A percentile compares a stretch with the other conserved stretches of the same genome.
Evolutionary conservation across 306 rosid genomes (phyloP).

Genomic region (Betula pendula): DNA sequence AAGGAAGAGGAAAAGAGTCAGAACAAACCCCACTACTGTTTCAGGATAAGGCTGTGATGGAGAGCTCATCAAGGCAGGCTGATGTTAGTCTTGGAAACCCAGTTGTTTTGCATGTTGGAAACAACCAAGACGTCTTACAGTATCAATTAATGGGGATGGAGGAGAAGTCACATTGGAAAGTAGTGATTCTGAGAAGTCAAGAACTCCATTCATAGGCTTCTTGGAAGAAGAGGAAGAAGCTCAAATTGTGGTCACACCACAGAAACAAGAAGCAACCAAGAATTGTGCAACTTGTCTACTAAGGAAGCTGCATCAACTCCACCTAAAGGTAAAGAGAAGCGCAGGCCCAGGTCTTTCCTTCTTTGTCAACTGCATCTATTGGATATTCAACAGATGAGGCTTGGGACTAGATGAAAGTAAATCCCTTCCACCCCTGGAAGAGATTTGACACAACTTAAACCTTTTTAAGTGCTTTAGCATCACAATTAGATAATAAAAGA

Average conservation of each 20-base stretch:
- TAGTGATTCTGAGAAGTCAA: slow-evolving; percentile 55
- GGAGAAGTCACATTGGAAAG: slow-evolving; percentile 63
- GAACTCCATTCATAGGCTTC: slow-evolving; percentile 50
- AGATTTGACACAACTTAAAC: too few relatives aligned
- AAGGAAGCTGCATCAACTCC: slow-evolving; percentile 38
- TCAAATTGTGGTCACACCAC: slow-evolving; percentile 36
- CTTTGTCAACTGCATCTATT: slow-evolving; percentile 79
- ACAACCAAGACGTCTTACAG: slow-evolving; percentile 16
- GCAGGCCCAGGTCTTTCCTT: slow-evolving; percentile 48
- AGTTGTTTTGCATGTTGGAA: too few relatives aligned
- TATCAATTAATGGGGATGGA: slow-evolving; percentile 39
- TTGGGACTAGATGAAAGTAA: too few relatives aligned
- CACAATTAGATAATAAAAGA: too few relatives aligned
- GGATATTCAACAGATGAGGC: too few relatives aligned
- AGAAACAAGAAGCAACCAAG: slow-evolving; percentile 30
- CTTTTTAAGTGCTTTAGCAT: too few relatives aligned
- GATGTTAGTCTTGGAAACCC: too few relatives aligned
- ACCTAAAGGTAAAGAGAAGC: slow-evolving; percentile 54
- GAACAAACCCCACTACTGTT: too few relatives aligned
- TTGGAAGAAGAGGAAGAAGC: slow-evolving; percentile 58
- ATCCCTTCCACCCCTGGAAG: too few relatives aligned
- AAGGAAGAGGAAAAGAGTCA: too few relatives aligned
- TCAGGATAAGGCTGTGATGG: too few relatives aligned
- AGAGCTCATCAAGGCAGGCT: too few relatives aligned
- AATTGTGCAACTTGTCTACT: slow-evolving; percentile 7